Base-by-base conservation (phyloP, 148 eudicot genomes). In the Camellia lanceoleosa region DNA sequence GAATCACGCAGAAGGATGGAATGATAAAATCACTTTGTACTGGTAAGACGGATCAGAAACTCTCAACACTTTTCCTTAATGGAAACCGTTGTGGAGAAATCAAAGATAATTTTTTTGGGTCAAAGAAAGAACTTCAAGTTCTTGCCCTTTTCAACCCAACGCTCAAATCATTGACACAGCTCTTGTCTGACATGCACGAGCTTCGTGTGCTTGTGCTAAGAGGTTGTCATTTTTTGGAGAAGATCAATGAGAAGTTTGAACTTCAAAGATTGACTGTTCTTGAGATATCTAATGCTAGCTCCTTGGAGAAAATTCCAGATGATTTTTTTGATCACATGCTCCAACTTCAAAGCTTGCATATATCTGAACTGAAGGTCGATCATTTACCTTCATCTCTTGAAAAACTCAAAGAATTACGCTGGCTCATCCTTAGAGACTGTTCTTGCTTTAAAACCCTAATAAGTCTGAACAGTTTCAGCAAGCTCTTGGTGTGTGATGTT, bases 191-290 rank as follows among this genome's bases (percentile, higher is more conserved):
- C 1, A 58, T 84, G 68, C 49, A 43, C 0, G 7, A 69, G 14
- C 87, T 79, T 64, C 9, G 51, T 61, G 75, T 84, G n/a, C 79
- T 87, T 43, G 82, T 87, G 72, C 83, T 87, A 30, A 73, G 89
- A 82, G 73, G 78, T 38, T 82, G 89, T 68, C 65, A 78, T 20
- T 85, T 71, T 76, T 23, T 85, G 83, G 44, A 76, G 62, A 23
- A 72, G 1, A 5, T 78, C 2, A 20, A 41, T 5, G 6, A 41
- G 18, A 61, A 8, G 3, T 41, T 78, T 6, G 69, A 46, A 12
- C 2, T 20, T 23, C 8, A 58, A 49, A 62, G 10, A 0, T 80
- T 85, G 46, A 71, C 70, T 1, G 79, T 77, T 56, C 81, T 85
- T 13, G 83, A 85, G 74, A 80, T 85, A 77, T 85, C 88, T 19